phyloP scores from a whole-genome alignment of 2,329 filamentous ascomycete species.

The Colletotrichum trifolii region DNA sequence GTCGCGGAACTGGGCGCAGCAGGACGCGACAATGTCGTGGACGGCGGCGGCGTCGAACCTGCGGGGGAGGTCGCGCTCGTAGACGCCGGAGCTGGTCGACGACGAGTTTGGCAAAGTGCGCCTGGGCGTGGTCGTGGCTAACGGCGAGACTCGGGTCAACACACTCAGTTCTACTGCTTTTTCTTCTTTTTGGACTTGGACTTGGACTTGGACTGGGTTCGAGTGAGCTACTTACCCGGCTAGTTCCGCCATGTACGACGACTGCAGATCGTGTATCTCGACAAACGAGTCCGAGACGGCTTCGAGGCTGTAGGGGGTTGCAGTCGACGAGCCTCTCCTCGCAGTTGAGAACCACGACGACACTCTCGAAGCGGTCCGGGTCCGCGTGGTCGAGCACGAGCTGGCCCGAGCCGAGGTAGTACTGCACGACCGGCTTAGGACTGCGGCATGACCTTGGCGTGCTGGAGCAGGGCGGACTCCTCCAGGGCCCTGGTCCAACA shows the following conservation, averaged over 20 bases:
- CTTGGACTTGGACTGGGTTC: neutral
- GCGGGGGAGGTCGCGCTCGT: constrained; percentile 2
- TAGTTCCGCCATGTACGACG: neutral
- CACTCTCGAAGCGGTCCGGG: neutral
- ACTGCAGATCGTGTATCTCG: neutral
- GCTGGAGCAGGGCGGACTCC: constrained; percentile 3
- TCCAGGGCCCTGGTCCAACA: neutral
- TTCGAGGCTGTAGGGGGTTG: neutral
- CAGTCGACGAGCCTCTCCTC: constrained; percentile 1
- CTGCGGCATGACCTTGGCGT: constrained; percentile 5
- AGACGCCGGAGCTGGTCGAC: constrained; percentile 2
- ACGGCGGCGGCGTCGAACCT: constrained; percentile 1
- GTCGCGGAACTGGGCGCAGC: constrained; percentile 3
- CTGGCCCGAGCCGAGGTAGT: constrained; percentile 1
- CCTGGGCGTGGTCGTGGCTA: constrained; percentile 1
- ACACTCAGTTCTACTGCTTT: neutral
- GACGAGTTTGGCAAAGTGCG: constrained; percentile 4
- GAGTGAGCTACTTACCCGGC: neutral
- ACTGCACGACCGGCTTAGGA: constrained; percentile 4
- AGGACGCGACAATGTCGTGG: constrained; percentile 1
- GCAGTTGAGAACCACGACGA: neutral
- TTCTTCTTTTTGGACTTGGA: too few relatives aligned
- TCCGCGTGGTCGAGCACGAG: neutral
- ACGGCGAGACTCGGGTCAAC: neutral
- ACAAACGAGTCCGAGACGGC: neutral